A percentile compares a stretch with the other conserved stretches of the same genome.
Conservation (phyloP, 208 protist genomes). For the Crithidia acanthocephali region DNA sequence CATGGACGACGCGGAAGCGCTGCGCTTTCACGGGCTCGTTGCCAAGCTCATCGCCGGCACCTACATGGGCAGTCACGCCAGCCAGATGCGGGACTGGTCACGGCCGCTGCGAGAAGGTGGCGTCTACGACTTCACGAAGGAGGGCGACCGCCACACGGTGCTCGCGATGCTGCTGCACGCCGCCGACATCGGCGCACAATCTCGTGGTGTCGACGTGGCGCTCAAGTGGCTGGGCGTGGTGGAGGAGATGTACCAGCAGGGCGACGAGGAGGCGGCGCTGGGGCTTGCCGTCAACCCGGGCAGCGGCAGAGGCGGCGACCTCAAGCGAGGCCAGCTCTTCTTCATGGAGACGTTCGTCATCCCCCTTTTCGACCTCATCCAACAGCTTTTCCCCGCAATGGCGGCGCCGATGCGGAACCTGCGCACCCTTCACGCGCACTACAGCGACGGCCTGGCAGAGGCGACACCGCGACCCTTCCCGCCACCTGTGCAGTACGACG, state of each 20-base stretch:
- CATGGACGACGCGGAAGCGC: slow-evolving; percentile 46
- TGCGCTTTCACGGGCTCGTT: slow-evolving; percentile 72
- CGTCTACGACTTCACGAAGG: slow-evolving; percentile 40
- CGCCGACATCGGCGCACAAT: slow-evolving; percentile 75
- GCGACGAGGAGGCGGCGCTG: slow-evolving; percentile 59
- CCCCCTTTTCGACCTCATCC: slow-evolving; percentile 69
- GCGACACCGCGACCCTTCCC: slow-evolving; percentile 25
- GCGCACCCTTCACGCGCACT: slow-evolving; percentile 47
- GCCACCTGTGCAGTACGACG: slow-evolving; percentile 22
- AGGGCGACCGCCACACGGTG: slow-evolving; percentile 56
- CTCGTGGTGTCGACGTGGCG: slow-evolving; percentile 60
- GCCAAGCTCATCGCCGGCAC: slow-evolving; percentile 55
- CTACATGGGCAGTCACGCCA: slow-evolving; percentile 66
- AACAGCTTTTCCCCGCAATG: slow-evolving; percentile 63
- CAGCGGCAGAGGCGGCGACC: slow-evolving; percentile 33
- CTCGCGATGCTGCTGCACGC: slow-evolving; percentile 74
- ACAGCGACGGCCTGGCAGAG: slow-evolving; percentile 30
- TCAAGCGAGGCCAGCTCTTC: slow-evolving; percentile 58
- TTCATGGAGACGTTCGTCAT: slow-evolving; percentile 82
- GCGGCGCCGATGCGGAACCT: slow-evolving; percentile 57
- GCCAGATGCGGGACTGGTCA: slow-evolving; percentile 36
- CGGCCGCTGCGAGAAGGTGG: slow-evolving; percentile 19
- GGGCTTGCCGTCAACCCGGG: slow-evolving; percentile 57
- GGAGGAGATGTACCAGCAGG: slow-evolving; percentile 81
- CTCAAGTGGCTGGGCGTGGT: slow-evolving; percentile 76